Base-by-base conservation (phyloP, 306 rosid species). In the Acacia melanoxylon region DNA sequence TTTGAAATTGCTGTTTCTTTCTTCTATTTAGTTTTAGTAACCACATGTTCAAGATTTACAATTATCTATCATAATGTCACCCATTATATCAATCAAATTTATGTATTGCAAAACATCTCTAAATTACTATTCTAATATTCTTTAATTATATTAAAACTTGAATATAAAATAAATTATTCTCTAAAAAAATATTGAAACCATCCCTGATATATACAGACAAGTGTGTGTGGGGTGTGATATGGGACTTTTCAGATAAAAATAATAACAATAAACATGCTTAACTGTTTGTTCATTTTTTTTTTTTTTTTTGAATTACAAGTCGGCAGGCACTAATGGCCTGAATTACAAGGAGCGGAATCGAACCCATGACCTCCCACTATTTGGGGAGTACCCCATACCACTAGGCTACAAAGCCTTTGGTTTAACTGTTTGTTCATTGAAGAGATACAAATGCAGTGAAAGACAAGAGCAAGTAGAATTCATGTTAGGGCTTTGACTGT, bases 401-500 rank as follows among this genome's bases (percentile, higher is more conserved):
- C n/a, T n/a, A n/a, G n/a, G n/a, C n/a, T n/a, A n/a, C n/a, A n/a
- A n/a, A n/a, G n/a, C n/a, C n/a, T n/a, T n/a, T n/a, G n/a, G n/a
- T n/a, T n/a, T n/a, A n/a, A n/a, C n/a, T n/a, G n/a, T n/a, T 59
- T 22, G 22, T 56, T 20, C 29, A n/a, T 4, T 56, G 13, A 56
- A 19, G 63, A 20, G 66, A 59, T 3, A 10, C 0, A 59, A 58
- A 58, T 58, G n/a, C 13, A 22, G 17, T 59, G 33, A 42, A 59
- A 29, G 77, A 84, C 52, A 46, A 86, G 48, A 62, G 69, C 76
- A 76, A 74, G 63, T 65, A 70, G 82, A 82, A 56, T 77, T 77
- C 88, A 73, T 84, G 83, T 78, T 79, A 14, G 68, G 62, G 42
- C 65, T 76, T 74, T 20, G 71, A 77, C 58, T 44, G 42, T 85